Percentiles rank a stretch among this genome's conserved stretches.
phyloP scores from a whole-genome alignment of 345 rosid genomes.

The Boechera divaricarpa region DNA sequence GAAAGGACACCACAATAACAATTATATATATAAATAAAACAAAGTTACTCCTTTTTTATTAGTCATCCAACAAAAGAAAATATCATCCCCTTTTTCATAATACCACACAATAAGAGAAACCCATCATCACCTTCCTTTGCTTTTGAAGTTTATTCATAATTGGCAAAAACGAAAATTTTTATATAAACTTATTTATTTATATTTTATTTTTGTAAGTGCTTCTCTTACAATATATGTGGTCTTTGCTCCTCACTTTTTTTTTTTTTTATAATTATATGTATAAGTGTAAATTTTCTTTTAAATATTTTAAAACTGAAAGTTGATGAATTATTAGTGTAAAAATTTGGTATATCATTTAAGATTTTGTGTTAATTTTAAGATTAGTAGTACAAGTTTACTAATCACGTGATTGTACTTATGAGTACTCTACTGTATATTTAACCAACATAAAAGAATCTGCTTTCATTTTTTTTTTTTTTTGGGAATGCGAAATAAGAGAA shows the following conservation, averaged over 20 bases:
- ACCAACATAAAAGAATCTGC: slow-evolving; percentile 18
- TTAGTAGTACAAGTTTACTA: not conserved
- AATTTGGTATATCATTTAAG: not conserved
- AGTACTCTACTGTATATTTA: slow-evolving; percentile 8
- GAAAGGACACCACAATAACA: slow-evolving; percentile 17
- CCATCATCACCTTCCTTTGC: slow-evolving; percentile 30
- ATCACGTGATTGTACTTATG: slow-evolving; percentile 13
- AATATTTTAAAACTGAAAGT: not conserved
- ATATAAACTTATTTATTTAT: not conserved
- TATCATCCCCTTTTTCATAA: slow-evolving; percentile 18
- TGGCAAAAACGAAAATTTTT: not conserved
- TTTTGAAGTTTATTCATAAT: slow-evolving; percentile 26
- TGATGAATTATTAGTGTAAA: not conserved
- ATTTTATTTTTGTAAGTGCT: not conserved
- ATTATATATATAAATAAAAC: not conserved
- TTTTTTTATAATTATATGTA: not conserved
- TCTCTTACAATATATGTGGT: not conserved
- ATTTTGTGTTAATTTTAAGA: not conserved
- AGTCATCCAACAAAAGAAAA: slow-evolving; percentile 17
- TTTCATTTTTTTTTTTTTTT: slow-evolving; percentile 8
- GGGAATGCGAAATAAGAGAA: slow-evolving; percentile 21
- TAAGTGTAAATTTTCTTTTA: not conserved
- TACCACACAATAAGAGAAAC: slow-evolving; percentile 32
- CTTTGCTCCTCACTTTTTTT: not conserved
- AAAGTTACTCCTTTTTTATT: not conserved